Percentiles rank a stretch among this genome's conserved stretches.
phyloP scores from a whole-genome alignment of 768 basidiomycete genomes.

The Tephrocybe sp. region DNA sequence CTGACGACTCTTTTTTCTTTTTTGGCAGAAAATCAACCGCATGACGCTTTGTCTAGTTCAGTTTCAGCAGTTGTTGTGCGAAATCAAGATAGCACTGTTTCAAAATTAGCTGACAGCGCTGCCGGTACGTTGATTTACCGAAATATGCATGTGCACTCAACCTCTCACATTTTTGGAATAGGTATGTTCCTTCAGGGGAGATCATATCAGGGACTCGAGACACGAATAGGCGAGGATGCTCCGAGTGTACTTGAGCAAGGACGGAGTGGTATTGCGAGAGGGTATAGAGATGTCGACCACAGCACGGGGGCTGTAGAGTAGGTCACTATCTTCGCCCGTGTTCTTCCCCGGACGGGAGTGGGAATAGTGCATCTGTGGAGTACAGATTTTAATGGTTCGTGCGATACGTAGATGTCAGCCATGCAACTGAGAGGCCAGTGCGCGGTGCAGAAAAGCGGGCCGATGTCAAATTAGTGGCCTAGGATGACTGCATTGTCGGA shows the following conservation, averaged over 20 bases:
- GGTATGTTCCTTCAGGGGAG: slow-evolving; percentile 73
- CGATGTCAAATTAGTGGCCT: no score
- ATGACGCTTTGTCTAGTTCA: slow-evolving; percentile 11
- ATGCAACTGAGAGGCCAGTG: no score
- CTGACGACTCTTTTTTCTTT: neutral
- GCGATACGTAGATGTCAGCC: no score
- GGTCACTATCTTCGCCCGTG: no score
- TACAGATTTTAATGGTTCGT: no score
- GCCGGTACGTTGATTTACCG: slow-evolving; percentile 48
- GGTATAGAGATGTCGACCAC: slow-evolving; percentile 63
- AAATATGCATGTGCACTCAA: neutral
- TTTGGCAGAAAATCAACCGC: neutral
- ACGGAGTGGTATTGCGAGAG: slow-evolving; percentile 83
- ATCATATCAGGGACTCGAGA: slow-evolving; percentile 80
- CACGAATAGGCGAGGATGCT: slow-evolving; percentile 69
- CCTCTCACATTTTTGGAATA: slow-evolving; percentile 17
- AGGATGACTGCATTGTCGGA: no score
- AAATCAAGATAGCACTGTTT: slow-evolving; percentile 60
- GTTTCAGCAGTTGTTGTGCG: slow-evolving; percentile 46
- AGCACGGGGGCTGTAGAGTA: no score
- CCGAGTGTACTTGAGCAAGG: slow-evolving; percentile 88
- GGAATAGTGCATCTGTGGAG: no score
- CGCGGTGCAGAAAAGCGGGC: no score
- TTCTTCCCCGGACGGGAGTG: no score
- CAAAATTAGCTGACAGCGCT: slow-evolving; percentile 59